Evolutionary conservation across 2,329 filamentous ascomycete species (phyloP).

Genomic region (Colletotrichum cuscutae): DNA sequence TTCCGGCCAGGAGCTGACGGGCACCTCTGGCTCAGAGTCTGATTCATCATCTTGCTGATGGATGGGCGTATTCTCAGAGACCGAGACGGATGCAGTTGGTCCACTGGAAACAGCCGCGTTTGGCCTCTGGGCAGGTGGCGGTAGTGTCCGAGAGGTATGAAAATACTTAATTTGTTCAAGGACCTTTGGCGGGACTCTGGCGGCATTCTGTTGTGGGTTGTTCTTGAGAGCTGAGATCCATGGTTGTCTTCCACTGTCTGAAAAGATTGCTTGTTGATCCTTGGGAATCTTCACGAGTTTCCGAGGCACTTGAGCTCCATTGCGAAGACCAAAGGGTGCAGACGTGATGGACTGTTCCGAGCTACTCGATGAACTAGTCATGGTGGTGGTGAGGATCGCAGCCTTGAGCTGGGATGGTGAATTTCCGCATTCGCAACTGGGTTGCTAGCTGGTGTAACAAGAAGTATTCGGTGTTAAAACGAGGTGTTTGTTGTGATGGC

Average conservation of each 20-base stretch:
- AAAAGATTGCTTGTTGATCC: constrained; percentile 48
- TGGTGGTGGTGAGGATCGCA: background rate
- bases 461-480: background rate
- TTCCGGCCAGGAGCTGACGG: constrained; percentile 37
- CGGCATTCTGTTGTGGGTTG: constrained; percentile 37
- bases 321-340: background rate
- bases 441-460: background rate
- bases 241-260: constrained; percentile 45
- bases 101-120: background rate
- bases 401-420: background rate
- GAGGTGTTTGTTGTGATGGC: background rate
- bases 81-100: background rate
- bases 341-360: constrained; percentile 16
- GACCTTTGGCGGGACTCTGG: constrained; percentile 49
- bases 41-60: background rate
- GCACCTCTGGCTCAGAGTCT: background rate
- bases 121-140: constrained; percentile 30
- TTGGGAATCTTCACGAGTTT: constrained; percentile 47
- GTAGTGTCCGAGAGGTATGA: constrained; percentile 27
- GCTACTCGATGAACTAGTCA: constrained; percentile 11
- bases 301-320: constrained; percentile 36
- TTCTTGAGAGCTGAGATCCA: constrained; percentile 47
- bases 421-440: background rate
- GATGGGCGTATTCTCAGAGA: background rate
- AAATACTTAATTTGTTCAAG: constrained; percentile 44